These are phyloP conservation scores for Paraphoma chrysanthemicola DNA, from an alignment of 2,329 filamentous ascomycete genomes.

Conservation along the genomic window DNA sequence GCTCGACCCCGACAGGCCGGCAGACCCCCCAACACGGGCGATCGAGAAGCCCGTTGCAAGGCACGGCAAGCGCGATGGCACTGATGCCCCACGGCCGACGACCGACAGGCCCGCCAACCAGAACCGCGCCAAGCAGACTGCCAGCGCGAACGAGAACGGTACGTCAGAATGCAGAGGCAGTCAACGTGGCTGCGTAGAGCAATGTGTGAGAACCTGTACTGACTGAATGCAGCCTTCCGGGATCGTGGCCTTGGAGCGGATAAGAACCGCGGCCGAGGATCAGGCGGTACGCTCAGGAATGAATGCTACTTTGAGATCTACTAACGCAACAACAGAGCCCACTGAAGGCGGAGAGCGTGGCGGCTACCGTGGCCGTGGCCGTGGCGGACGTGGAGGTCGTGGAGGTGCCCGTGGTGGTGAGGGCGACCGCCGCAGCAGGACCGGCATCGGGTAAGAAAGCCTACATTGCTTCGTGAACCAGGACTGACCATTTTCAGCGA, in stretches of 20 bases:
- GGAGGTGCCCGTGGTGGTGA: constrained; percentile 56
- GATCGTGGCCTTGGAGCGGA: constrained; percentile 82
- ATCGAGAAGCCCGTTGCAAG: constrained; percentile 83
- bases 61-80: constrained; percentile 85
- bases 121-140: constrained; percentile 53
- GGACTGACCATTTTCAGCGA: constrained; percentile 60
- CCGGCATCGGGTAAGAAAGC: constrained; percentile 62
- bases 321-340: constrained; percentile 24
- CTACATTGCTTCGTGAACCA: neutral
- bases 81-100: constrained; percentile 66
- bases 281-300: constrained; percentile 37
- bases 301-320: constrained; percentile 1
- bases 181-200: neutral
- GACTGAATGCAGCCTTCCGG: constrained; percentile 74
- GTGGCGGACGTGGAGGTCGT: constrained; percentile 55
- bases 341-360: constrained; percentile 26
- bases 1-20: constrained; percentile 75
- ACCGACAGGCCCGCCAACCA: constrained; percentile 42
- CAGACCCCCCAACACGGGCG: constrained; percentile 82
- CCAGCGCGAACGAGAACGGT: constrained; percentile 87
- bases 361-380: constrained; percentile 53
- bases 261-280: constrained; percentile 77
- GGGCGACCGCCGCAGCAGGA: constrained; percentile 70
- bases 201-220: neutral
- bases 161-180: constrained; percentile 52